These are phyloP conservation scores for Diaporthe velutina DNA, from an alignment of 2,329 filamentous ascomycete genomes.

Conservation along the genomic window DNA sequence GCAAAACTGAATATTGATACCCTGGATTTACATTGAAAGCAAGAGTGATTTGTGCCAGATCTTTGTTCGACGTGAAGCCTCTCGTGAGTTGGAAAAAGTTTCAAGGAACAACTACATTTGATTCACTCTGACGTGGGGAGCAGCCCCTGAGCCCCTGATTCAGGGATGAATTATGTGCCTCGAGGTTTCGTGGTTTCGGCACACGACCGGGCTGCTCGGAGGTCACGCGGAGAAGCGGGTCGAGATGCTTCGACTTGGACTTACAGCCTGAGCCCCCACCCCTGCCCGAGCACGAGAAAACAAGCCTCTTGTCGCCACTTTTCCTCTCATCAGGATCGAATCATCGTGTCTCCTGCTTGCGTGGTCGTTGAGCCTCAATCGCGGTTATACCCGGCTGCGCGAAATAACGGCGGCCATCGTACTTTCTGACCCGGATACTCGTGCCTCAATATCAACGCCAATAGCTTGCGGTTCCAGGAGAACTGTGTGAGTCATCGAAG, in stretches of 20 bases:
- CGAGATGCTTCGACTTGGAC: background rate
- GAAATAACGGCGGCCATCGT: background rate
- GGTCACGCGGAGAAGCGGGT: conserved; percentile 22
- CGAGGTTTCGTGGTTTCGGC: background rate
- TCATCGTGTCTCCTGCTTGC: background rate
- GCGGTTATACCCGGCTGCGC: background rate
- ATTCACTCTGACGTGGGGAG: background rate
- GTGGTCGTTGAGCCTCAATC: background rate
- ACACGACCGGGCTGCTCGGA: conserved; percentile 16
- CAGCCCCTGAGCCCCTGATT: conserved; percentile 11
- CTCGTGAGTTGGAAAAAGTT: too few species aligned
- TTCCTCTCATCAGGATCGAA: background rate
- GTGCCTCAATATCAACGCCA: background rate
- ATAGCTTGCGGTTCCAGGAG: background rate
- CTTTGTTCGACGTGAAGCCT: background rate
- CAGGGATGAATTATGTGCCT: background rate
- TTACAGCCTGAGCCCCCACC: background rate
- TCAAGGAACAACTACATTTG: background rate
- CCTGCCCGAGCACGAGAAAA: background rate
- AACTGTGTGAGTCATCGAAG: background rate
- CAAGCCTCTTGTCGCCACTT: conserved; percentile 6
- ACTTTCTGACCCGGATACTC: background rate
- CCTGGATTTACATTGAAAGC: background rate
- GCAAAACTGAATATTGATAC: conserved; percentile 22
- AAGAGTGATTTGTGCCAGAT: background rate